phyloP scores from a whole-genome alignment of 345 rosid species.

The Hibiscus syriacus region DNA sequence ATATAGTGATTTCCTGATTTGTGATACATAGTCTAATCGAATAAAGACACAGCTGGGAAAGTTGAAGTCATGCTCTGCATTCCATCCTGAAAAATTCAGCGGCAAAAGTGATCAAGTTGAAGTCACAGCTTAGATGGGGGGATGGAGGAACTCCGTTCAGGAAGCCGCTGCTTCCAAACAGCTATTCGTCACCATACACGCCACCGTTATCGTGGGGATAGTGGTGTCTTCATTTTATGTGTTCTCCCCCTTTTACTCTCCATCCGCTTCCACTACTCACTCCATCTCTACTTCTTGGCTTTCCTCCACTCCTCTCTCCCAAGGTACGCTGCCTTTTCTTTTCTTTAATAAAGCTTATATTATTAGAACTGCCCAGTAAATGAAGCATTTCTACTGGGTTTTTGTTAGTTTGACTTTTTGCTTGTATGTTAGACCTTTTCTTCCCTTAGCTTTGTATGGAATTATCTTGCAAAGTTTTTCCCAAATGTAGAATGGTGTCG shows the following conservation, averaged over 20 bases:
- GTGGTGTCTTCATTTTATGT: constrained; percentile 71
- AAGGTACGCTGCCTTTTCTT: not conserved
- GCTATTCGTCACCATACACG: constrained; percentile 71
- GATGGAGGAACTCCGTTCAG: constrained; percentile 63
- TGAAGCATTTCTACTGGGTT: not conserved
- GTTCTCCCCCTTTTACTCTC: constrained; percentile 73
- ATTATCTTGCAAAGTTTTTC: not conserved
- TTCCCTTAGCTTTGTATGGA: not conserved
- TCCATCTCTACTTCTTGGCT: constrained; percentile 46
- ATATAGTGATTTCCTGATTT: not conserved
- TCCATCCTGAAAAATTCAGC: not conserved
- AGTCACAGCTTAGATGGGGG: constrained; percentile 26
- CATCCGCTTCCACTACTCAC: constrained; percentile 23
- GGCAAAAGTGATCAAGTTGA: not conserved
- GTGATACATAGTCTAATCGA: not conserved
- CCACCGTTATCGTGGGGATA: constrained; percentile 65
- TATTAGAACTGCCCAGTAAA: not conserved
- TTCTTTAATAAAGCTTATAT: not conserved
- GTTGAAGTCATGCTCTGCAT: not conserved
- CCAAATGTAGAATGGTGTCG: no score
- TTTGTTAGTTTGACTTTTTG: not conserved
- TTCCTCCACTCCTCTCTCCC: constrained; percentile 46
- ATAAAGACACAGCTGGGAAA: not conserved
- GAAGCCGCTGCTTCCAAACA: constrained; percentile 67
- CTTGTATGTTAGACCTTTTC: not conserved